Evolutionary conservation across 768 basidiomycete genomes (phyloP), one percentile per base, ranked within the genome.

Genomic region (Amanita subjunquillea): DNA sequence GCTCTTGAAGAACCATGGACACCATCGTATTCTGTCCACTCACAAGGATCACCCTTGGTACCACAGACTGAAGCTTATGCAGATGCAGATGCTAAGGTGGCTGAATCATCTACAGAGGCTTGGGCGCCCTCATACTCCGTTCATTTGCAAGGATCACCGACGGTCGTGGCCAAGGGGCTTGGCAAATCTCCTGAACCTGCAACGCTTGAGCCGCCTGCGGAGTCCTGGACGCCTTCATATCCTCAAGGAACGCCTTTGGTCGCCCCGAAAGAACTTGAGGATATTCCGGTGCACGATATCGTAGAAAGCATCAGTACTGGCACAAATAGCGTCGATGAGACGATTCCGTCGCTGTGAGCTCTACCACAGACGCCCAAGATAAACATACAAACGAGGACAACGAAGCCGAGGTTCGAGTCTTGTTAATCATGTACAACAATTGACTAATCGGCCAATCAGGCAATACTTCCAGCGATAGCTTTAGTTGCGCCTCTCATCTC

Each of bases 71-170:
- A 4, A n/a, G 29, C n/a, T 10, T 15, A 9, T 48, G 22, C 10
- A 22, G 47, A 38, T 13, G 6, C 6, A 1, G 47, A 38, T 13
- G 3, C 34, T 13, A 13, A 20, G 4, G 9, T 17, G n/a, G 20
- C 20, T 29, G 48, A 50, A 32, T 45, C 25, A 10, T 54, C 52
- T 36, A 51, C 30, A 23, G 55, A 53, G 23, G 52, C 57, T 29
- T 60, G 59, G 61, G 54, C 61, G 20, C 57, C 61, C 10, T 62
- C 61, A 6, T 62, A 62, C 45, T 62, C 61, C 3, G 61, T 62
- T 25, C 55, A 54, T 8, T 53, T 51, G 7, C 61, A 62, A 52
- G 61, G 61, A 40, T 55, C 50, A 20, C 37, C 54, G 9, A 30
- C 40, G 52, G 36, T 50, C 2, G 40, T 51, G 22, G 25, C 43